Evolutionary conservation across 2,329 filamentous ascomycete genomes (phyloP).

Genomic region (Tolypocladium inflatum): DNA sequence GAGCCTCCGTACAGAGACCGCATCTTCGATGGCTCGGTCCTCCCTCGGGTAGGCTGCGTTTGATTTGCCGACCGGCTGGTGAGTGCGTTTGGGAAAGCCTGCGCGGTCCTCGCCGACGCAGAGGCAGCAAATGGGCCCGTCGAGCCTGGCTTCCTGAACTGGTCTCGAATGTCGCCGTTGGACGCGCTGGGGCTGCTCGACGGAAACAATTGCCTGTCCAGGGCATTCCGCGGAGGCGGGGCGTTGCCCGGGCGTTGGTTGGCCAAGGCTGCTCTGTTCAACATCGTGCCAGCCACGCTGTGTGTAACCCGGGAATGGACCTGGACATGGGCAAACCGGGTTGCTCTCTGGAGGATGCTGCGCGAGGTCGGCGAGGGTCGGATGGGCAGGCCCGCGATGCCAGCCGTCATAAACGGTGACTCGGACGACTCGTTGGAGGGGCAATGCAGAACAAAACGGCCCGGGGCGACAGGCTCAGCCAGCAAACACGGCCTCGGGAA

Average conservation of each 20-base stretch:
- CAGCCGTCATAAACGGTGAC: constrained; percentile 24
- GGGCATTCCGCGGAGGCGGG: constrained; percentile 20
- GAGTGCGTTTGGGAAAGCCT: constrained; percentile 14
- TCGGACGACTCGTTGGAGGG: background rate
- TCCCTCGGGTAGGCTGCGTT: constrained; percentile 10
- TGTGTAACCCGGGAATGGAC: constrained; percentile 4
- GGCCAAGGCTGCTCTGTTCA: constrained; percentile 6
- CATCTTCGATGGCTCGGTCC: constrained; percentile 20
- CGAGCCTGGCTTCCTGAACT: constrained; percentile 35
- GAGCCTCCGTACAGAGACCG: constrained; percentile 34
- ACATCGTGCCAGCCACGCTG: constrained; percentile 4
- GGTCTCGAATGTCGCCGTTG: constrained; percentile 39
- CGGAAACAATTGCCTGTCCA: constrained; percentile 45
- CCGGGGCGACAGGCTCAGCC: background rate
- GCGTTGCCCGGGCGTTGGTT: constrained; percentile 19
- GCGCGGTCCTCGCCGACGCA: constrained; percentile 29
- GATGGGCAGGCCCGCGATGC: constrained; percentile 17
- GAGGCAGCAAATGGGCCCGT: constrained; percentile 21
- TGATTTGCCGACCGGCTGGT: constrained; percentile 22
- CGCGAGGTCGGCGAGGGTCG: constrained; percentile 27
- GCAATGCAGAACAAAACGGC: background rate
- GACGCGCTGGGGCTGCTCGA: constrained; percentile 42
- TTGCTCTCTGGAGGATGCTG: constrained; percentile 13
- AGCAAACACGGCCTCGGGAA: background rate
- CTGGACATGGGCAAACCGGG: constrained; percentile 15